phyloP scores from a whole-genome alignment of 2,329 filamentous ascomycete species.

The Botrytis paeoniae region DNA sequence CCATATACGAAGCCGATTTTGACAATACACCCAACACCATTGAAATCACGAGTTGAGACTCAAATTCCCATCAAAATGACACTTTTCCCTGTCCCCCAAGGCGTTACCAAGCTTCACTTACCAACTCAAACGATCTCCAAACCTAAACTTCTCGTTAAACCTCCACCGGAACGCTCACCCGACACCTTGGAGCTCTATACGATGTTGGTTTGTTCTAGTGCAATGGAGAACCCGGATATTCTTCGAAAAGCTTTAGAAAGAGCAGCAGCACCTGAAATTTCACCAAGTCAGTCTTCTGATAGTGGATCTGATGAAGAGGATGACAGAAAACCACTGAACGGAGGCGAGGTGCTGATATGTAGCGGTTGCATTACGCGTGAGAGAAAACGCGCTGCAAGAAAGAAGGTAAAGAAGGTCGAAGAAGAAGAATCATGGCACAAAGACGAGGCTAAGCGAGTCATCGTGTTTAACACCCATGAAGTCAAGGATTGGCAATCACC shows the following conservation, averaged over 20 bases:
- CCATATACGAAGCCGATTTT: constrained; percentile 44
- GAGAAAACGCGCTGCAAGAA: constrained; percentile 83
- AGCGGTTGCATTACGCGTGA: constrained; percentile 87
- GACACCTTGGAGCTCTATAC: constrained; percentile 79
- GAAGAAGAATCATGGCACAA: constrained; percentile 85
- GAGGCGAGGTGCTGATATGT: constrained; percentile 93
- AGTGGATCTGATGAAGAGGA: constrained; percentile 43
- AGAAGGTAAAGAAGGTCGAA: constrained; percentile 89
- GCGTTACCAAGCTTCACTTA: constrained; percentile 77
- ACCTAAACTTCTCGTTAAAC: constrained; percentile 81
- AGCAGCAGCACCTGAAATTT: constrained; percentile 41
- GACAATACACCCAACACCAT: constrained; percentile 63
- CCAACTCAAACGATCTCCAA: constrained; percentile 92
- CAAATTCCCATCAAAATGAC: constrained; percentile 88
- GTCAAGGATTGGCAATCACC: constrained; percentile 77
- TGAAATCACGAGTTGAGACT: constrained; percentile 92
- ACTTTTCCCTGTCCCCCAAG: constrained; percentile 69
- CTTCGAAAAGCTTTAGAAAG: constrained; percentile 56
- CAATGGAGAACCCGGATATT: constrained; percentile 72
- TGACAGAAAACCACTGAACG: constrained; percentile 71
- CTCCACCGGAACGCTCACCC: constrained; percentile 59
- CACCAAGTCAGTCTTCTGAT: constrained; percentile 21
- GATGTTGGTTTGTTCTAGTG: constrained; percentile 86
- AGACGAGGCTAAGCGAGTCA: constrained; percentile 75
- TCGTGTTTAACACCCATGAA: constrained; percentile 89